phyloP scores from a whole-genome alignment of 805 yeast genomes.

The Starmerella sp. region DNA sequence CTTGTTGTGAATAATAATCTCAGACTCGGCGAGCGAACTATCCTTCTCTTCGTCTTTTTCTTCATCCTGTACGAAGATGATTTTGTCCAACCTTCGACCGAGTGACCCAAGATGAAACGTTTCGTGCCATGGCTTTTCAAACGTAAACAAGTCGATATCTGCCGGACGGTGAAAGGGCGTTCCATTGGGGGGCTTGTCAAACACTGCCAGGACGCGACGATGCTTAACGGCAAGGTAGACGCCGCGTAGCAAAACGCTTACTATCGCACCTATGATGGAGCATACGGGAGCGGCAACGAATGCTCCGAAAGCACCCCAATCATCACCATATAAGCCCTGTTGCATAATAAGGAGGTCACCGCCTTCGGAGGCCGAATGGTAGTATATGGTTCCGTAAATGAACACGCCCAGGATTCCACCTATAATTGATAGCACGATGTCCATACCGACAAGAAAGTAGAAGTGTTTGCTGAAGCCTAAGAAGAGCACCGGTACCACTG shows the following conservation, averaged over 20 bases:
- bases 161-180: constrained; percentile 9
- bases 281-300: constrained; percentile 85
- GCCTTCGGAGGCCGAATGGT: constrained; percentile 54
- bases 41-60: not conserved
- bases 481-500: constrained; percentile 73
- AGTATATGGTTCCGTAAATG: constrained; percentile 74
- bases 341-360: constrained; percentile 56
- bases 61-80: constrained; percentile 18
- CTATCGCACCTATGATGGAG: constrained; percentile 49
- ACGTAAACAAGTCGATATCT: constrained; percentile 15
- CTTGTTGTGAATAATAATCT: too few relatives aligned
- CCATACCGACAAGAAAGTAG: constrained; percentile 66
- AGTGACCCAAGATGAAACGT: constrained; percentile 3
- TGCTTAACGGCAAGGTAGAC: constrained; percentile 10
- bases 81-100: constrained; percentile 15
- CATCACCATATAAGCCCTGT: constrained; percentile 61
- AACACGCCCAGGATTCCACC: constrained; percentile 75
- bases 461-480: constrained; percentile 60
- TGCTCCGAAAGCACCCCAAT: constrained; percentile 94
- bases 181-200: constrained; percentile 19
- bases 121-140: constrained; percentile 22
- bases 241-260: constrained; percentile 34
- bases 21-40: too few relatives aligned
- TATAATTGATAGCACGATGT: constrained; percentile 70
- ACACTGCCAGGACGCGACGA: constrained; percentile 15